Evolutionary conservation across 169 alveolate species (phyloP).

Genomic region (Perkinsus marinus): DNA sequence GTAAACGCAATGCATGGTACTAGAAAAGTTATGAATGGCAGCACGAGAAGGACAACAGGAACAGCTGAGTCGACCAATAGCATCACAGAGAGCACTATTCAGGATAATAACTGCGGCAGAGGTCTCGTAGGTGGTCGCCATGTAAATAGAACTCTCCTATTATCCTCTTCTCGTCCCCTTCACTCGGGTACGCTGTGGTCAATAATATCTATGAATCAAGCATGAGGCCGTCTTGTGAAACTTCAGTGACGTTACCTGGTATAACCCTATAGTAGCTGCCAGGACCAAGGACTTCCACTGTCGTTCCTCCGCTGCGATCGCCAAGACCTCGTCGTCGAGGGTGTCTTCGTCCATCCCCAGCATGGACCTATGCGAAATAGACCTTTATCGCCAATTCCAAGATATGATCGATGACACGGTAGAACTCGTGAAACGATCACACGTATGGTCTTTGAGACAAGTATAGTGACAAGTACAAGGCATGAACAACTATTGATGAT

Average conservation of each 20-base stretch:
- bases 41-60: no score
- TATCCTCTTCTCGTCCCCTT: not conserved
- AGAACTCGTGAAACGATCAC: no score
- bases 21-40: no score
- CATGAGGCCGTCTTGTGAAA: not conserved
- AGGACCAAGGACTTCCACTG: not conserved
- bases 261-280: not conserved
- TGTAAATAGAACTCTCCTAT: not conserved
- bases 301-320: not conserved
- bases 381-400: no score
- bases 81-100: no score
- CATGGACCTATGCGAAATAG: not conserved
- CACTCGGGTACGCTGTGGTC: not conserved
- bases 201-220: not conserved
- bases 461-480: no score
- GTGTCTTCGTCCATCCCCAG: not conserved
- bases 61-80: no score
- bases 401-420: no score
- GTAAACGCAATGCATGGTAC: no score
- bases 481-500: no score
- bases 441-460: no score
- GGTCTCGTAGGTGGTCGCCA: not conserved
- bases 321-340: not conserved
- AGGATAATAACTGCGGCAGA: not conserved
- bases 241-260: no score